Conservation (phyloP, 106 monocot genomes). For the Allium fistulosum region DNA sequence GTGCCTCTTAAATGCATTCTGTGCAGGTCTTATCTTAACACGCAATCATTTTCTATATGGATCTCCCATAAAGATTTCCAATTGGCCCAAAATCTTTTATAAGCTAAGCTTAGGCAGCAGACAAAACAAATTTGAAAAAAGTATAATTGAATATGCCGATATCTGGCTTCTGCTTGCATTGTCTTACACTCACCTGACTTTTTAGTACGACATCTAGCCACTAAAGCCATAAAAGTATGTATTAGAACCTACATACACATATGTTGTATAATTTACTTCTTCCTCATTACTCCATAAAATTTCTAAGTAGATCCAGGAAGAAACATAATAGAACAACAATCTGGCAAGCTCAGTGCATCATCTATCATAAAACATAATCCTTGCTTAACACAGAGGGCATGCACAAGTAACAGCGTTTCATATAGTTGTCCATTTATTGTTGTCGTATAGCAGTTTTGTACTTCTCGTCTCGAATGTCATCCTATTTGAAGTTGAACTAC, state of each 20-base stretch:
- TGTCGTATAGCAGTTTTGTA: constrained; percentile 52
- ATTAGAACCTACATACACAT: neutral
- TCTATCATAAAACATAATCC: constrained; percentile 57
- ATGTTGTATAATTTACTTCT: neutral
- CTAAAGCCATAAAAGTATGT: neutral
- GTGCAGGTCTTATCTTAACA: no score
- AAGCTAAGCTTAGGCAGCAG: no score
- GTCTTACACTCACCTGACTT: neutral
- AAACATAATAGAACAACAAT: constrained; percentile 49
- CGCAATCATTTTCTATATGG: no score
- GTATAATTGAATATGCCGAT: no score
- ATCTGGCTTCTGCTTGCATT: neutral
- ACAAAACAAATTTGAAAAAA: no score
- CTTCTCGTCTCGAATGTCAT: constrained; percentile 77
- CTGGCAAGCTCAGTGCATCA: constrained; percentile 58
- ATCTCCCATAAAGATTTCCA: no score
- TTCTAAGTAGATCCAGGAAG: constrained; percentile 44
- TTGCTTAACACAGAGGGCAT: constrained; percentile 73
- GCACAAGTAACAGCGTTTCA: constrained; percentile 90
- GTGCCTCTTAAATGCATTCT: no score
- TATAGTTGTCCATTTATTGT: constrained; percentile 78
- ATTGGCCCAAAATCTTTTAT: no score
- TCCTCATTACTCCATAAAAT: neutral
- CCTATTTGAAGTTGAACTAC: constrained; percentile 66
- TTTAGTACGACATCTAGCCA: neutral